Percentiles rank a stretch among this genome's conserved stretches.
Conservation (phyloP, 441 rosid species). For the Erodium trifolium region DNA sequence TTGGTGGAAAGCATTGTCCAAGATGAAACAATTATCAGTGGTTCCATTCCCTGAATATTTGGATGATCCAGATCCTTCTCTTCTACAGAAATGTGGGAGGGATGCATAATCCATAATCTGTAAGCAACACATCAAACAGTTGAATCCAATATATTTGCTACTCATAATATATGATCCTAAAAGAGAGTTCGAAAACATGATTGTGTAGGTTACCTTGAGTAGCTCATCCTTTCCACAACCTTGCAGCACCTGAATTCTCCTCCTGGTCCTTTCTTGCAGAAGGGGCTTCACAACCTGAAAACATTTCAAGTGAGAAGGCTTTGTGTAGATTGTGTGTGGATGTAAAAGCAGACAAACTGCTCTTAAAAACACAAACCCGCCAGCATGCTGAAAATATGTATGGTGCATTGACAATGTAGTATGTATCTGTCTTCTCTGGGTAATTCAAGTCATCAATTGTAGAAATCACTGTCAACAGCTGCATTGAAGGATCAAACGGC, state of each 20-base stretch:
- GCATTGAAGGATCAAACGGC: constrained; percentile 15
- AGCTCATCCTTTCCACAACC: constrained; percentile 56
- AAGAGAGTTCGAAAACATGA: too few relatives aligned
- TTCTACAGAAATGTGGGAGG: constrained; percentile 58
- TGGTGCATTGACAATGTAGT: constrained; percentile 48
- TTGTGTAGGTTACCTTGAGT: constrained; percentile 34
- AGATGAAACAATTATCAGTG: constrained; percentile 47
- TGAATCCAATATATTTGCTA: too few relatives aligned
- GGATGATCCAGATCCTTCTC: constrained; percentile 65
- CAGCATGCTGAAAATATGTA: constrained; percentile 47
- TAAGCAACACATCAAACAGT: constrained; percentile 9
- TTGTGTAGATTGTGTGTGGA: background rate
- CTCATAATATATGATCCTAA: too few relatives aligned
- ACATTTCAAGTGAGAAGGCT: constrained; percentile 14
- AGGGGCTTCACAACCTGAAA: constrained; percentile 55
- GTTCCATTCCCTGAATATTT: constrained; percentile 34
- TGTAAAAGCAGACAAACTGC: too few relatives aligned
- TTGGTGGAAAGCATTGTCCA: constrained; percentile 58
- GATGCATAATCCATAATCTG: constrained; percentile 65
- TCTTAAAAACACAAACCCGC: constrained; percentile 47
- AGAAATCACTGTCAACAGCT: constrained; percentile 52
- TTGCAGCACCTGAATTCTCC: constrained; percentile 54
- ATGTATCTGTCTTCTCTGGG: constrained; percentile 66
- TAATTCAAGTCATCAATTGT: constrained; percentile 62
- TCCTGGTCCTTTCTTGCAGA: constrained; percentile 63